Evolutionary conservation across 2,329 filamentous ascomycete genomes (phyloP).

Genomic region (Chaetomium strumarium): DNA sequence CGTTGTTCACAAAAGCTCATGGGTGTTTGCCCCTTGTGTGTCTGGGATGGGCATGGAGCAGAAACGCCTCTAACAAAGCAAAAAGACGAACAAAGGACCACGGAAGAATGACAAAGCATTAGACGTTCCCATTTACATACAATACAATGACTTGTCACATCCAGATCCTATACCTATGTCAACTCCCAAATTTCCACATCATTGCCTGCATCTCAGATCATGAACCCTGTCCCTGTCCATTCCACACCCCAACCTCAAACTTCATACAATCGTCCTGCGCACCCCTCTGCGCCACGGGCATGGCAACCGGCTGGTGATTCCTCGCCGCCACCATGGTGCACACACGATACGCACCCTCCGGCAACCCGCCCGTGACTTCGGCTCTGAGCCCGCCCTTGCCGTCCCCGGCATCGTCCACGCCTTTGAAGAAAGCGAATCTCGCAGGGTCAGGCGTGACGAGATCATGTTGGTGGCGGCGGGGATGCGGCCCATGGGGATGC

Average conservation of each 20-base stretch:
- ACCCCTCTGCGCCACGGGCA: constrained; percentile 52
- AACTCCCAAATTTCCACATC: too few species aligned
- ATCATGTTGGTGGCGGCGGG: constrained; percentile 47
- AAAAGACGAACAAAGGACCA: too few species aligned
- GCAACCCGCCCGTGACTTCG: constrained; percentile 40
- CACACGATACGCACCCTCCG: constrained; percentile 43
- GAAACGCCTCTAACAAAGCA: too few species aligned
- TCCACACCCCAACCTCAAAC: constrained; percentile 36
- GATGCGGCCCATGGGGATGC: constrained; percentile 53
- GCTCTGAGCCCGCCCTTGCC: constrained; percentile 41
- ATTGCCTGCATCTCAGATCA: too few species aligned
- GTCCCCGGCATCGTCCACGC: constrained; percentile 47
- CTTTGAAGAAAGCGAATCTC: constrained; percentile 52
- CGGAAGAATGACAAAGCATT: too few species aligned
- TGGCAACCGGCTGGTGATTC: constrained; percentile 53
- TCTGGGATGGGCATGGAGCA: too few species aligned
- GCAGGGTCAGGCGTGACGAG: constrained; percentile 38
- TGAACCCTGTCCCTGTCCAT: too few species aligned
- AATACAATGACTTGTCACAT: too few species aligned
- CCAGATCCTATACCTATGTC: too few species aligned
- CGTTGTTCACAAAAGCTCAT: too few species aligned
- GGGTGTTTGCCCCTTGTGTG: too few species aligned
- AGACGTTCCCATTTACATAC: too few species aligned
- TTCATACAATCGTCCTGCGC: constrained; percentile 48
- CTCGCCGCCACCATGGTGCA: constrained; percentile 46